Conservation (phyloP, 768 basidiomycete genomes). For the Filobasidium wieringae region DNA sequence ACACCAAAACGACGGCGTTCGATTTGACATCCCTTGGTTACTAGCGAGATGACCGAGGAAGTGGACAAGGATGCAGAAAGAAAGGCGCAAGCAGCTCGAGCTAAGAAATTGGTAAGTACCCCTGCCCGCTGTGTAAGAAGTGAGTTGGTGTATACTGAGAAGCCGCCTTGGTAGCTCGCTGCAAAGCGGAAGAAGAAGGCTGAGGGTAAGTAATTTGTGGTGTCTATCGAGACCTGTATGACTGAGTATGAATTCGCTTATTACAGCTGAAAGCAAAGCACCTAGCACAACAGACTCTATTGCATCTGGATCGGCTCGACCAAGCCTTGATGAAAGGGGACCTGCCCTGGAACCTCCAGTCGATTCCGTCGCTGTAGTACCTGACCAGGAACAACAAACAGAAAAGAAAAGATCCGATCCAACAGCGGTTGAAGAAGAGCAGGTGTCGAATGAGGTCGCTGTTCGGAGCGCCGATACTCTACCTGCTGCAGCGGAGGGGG, state of each 20-base stretch:
- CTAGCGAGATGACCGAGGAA: too few relatives aligned
- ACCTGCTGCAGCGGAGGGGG: not conserved
- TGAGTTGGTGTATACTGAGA: not conserved
- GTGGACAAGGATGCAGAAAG: slow-evolving; percentile 23
- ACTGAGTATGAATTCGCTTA: not conserved
- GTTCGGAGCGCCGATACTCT: not conserved
- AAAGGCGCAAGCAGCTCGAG: slow-evolving; percentile 35
- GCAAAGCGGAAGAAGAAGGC: slow-evolving; percentile 10
- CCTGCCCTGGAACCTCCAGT: too few relatives aligned
- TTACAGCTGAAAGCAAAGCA: not conserved
- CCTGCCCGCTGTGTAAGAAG: not conserved
- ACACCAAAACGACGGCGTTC: too few relatives aligned
- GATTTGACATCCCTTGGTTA: too few relatives aligned
- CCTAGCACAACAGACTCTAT: not conserved
- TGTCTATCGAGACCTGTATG: not conserved
- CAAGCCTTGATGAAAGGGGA: not conserved
- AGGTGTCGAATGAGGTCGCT: not conserved
- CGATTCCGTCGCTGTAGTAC: not conserved
- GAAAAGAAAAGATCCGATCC: not conserved
- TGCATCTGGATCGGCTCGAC: not conserved
- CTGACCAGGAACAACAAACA: not conserved
- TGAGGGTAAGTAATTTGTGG: not conserved
- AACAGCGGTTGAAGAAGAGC: not conserved
- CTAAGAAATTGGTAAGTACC: slow-evolving; percentile 32
- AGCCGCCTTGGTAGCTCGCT: slow-evolving; percentile 1